phyloP scores from a whole-genome alignment of 169 alveolate genomes.

The Ichthyophthirius multifiliis region DNA sequence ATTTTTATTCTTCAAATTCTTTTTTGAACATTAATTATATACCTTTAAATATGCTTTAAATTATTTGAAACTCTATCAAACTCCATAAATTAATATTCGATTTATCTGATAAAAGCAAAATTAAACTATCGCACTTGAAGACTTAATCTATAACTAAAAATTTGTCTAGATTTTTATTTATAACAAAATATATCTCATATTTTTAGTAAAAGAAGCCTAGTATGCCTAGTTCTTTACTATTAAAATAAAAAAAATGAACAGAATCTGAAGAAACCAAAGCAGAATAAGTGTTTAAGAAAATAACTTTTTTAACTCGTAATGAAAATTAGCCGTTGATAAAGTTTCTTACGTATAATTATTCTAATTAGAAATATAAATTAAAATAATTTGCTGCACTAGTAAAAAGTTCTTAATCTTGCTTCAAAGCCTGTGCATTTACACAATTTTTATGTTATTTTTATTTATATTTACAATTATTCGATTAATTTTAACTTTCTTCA shows the following conservation, averaged over 20 bases:
- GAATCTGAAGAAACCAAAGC: conserved; percentile 64
- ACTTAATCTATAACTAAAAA: conserved; percentile 63
- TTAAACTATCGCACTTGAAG: conserved; percentile 50
- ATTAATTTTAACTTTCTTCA: conserved; percentile 31
- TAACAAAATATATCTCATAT: conserved; percentile 55
- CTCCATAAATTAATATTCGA: conserved; percentile 70
- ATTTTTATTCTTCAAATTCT: conserved; percentile 6
- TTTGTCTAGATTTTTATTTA: conserved; percentile 41
- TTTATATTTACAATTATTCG: conserved; percentile 31
- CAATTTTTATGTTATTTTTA: conserved; percentile 46
- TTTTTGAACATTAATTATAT: neutral
- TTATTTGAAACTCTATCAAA: conserved; percentile 40
- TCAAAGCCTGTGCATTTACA: conserved; percentile 55
- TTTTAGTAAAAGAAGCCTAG: conserved; percentile 51
- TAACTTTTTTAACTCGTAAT: conserved; percentile 59
- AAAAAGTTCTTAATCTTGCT: conserved; percentile 26
- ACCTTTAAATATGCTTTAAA: conserved; percentile 30
- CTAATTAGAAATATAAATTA: conserved; percentile 57
- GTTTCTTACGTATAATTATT: conserved; percentile 62
- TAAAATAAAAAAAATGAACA: conserved; percentile 59
- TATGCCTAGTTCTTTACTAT: conserved; percentile 50
- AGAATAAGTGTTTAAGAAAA: conserved; percentile 59
- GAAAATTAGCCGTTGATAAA: conserved; percentile 23
- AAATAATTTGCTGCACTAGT: conserved; percentile 73
- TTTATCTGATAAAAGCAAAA: conserved; percentile 75